Percentiles rank a stretch among this genome's conserved stretches.
phyloP scores from a whole-genome alignment of 495 filamentous ascomycete genomes.

The Penicillium riverlandense region DNA sequence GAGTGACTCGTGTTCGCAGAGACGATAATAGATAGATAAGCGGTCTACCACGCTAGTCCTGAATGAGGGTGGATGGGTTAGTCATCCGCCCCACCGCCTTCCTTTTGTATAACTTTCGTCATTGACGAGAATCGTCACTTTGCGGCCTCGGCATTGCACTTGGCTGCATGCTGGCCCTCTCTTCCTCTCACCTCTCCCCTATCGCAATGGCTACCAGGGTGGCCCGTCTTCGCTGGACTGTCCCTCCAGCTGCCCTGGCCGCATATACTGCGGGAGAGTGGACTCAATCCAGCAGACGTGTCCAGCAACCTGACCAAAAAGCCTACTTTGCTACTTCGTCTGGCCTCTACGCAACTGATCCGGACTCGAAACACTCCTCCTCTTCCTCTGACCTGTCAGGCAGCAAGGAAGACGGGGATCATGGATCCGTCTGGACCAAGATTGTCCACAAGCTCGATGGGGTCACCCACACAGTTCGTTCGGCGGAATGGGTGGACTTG shows the following conservation, averaged over 20 bases:
- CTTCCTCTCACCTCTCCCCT: constrained; percentile 55
- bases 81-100: too few species aligned
- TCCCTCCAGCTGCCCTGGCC: constrained; percentile 32
- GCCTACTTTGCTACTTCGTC: constrained; percentile 17
- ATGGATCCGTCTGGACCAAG: constrained; percentile 48
- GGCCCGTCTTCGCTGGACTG: constrained; percentile 28
- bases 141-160: constrained; percentile 1
- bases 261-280: constrained; percentile 23
- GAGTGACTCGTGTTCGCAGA: constrained; percentile 6
- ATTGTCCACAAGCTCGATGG: constrained; percentile 52
- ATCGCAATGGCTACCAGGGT: constrained; percentile 25
- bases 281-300: constrained; percentile 13
- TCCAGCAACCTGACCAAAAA: constrained; percentile 12
- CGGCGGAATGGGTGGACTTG: constrained; percentile 53
- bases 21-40: constrained; percentile 18
- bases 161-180: constrained; percentile 23
- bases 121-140: neutral
- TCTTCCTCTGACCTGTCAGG: neutral
- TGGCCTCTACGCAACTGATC: constrained; percentile 7
- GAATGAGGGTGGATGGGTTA: neutral
- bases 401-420: constrained; percentile 1
- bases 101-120: neutral
- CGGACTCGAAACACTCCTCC: constrained; percentile 1
- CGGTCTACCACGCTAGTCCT: constrained; percentile 18
- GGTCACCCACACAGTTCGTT: constrained; percentile 43